A percentile compares a stretch with the other conserved stretches of the same genome.
phyloP scores from a whole-genome alignment of 2,329 filamentous ascomycete genomes.

The Leptographium galeiforme region DNA sequence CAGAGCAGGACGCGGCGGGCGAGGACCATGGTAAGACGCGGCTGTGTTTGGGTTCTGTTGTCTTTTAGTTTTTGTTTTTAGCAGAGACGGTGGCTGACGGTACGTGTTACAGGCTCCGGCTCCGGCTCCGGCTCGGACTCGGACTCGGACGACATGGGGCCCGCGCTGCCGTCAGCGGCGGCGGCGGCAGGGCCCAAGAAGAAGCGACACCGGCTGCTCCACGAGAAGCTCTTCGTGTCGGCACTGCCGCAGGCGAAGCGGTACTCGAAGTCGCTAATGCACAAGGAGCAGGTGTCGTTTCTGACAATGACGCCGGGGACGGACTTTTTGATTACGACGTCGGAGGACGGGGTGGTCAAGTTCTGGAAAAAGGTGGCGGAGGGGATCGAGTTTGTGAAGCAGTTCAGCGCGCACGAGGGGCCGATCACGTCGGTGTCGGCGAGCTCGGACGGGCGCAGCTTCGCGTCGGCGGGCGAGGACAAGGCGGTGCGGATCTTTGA shows the following conservation, averaged over 20 bases:
- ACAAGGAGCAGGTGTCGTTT: slow-evolving; percentile 87
- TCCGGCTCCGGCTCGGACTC: slow-evolving; percentile 5
- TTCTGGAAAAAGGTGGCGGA: slow-evolving; percentile 96
- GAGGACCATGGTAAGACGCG: not conserved
- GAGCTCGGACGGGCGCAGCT: slow-evolving; percentile 83
- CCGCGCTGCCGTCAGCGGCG: slow-evolving; percentile 67
- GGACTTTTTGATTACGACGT: slow-evolving; percentile 91
- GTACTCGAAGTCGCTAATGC: slow-evolving; percentile 96
- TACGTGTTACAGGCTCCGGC: not conserved
- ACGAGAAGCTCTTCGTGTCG: slow-evolving; percentile 89
- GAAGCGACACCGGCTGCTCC: slow-evolving; percentile 79
- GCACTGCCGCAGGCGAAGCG: slow-evolving; percentile 69
- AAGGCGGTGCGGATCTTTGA: slow-evolving; percentile 71
- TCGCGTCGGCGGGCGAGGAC: slow-evolving; percentile 74
- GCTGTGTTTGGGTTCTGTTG: not conserved
- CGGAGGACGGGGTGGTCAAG: slow-evolving; percentile 90
- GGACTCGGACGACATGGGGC: slow-evolving; percentile 58
- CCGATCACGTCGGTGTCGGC: slow-evolving; percentile 74
- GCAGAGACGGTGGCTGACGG: not conserved
- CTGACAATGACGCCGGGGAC: slow-evolving; percentile 79
- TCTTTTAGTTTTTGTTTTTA: not conserved
- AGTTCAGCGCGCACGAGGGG: slow-evolving; percentile 81
- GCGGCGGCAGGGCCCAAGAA: slow-evolving; percentile 67
- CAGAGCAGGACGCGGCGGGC: slow-evolving; percentile 25
- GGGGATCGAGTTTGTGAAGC: slow-evolving; percentile 94